Percentiles rank a stretch among this genome's conserved stretches.
phyloP scores from a whole-genome alignment of 2,329 filamentous ascomycete genomes.

The Colletotrichum sp. region DNA sequence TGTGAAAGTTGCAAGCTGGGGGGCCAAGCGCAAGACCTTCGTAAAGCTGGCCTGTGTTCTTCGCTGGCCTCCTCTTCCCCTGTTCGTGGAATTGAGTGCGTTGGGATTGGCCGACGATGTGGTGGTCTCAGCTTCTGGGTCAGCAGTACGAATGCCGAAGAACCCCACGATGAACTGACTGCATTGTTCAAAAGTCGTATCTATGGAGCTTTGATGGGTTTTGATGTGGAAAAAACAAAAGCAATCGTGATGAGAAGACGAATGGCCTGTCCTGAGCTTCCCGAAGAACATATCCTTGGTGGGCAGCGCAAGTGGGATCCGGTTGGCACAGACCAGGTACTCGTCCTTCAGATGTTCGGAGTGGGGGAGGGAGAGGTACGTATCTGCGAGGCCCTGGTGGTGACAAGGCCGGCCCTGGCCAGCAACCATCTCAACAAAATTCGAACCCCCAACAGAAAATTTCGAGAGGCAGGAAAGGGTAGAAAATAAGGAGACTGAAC shows the following conservation, averaged over 20 bases:
- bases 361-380: slow-evolving; percentile 2
- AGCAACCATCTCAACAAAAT: slow-evolving; percentile 18
- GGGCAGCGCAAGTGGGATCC: not conserved
- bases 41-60: not conserved
- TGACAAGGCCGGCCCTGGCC: slow-evolving; percentile 19
- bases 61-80: not conserved
- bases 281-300: not conserved
- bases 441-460: slow-evolving; percentile 20
- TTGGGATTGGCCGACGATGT: not conserved
- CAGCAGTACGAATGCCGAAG: not conserved
- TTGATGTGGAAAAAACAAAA: not conserved
- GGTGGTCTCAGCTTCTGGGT: not conserved
- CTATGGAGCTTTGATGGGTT: not conserved
- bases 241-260: not conserved
- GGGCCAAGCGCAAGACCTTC: not conserved
- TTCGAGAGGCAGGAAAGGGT: not conserved
- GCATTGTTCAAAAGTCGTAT: not conserved
- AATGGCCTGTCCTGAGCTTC: not conserved
- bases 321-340: not conserved
- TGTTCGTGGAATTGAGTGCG: not conserved
- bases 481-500: not conserved
- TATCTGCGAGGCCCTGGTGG: not conserved
- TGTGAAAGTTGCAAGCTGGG: slow-evolving; percentile 4
- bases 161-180: not conserved
- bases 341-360: not conserved